phyloP scores from a whole-genome alignment of 257 asterid genomes.

The Agastache rugosa region DNA sequence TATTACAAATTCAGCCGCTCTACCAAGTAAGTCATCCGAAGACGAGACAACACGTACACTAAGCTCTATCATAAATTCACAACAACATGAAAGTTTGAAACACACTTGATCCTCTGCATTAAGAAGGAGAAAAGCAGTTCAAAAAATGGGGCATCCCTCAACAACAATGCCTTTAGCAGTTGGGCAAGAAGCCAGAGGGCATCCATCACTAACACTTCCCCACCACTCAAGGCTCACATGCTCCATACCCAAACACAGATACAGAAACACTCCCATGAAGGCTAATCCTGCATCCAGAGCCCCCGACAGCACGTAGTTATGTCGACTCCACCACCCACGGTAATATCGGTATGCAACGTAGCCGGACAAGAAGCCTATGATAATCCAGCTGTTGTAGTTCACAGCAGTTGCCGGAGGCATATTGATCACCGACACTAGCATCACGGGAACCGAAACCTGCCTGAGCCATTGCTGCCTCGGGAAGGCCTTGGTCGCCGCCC shows the following conservation, averaged over 20 bases:
- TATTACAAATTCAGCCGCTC: too few relatives aligned
- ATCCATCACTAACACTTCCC: conserved; percentile 81
- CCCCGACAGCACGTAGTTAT: conserved; percentile 81
- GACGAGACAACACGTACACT: background rate
- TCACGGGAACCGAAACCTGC: conserved; percentile 64
- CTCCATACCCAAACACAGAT: conserved; percentile 69
- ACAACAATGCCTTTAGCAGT: conserved; percentile 77
- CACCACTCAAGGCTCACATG: conserved; percentile 81
- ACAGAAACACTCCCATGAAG: conserved; percentile 87
- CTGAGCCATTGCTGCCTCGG: conserved; percentile 67
- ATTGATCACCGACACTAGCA: conserved; percentile 67
- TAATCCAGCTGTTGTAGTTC: conserved; percentile 86
- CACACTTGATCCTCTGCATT: background rate
- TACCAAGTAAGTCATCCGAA: too few relatives aligned
- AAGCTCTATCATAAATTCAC: background rate
- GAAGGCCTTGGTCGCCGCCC: conserved; percentile 66
- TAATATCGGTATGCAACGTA: conserved; percentile 67
- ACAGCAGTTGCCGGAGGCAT: conserved; percentile 94
- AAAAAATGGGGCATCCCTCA: conserved; percentile 73
- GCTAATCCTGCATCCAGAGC: conserved; percentile 95
- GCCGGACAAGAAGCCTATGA: conserved; percentile 77
- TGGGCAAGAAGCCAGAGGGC: conserved; percentile 90
- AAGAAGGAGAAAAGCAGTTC: background rate
- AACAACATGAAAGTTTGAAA: background rate
- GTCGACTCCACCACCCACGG: conserved; percentile 81